Conservation (phyloP, 1,284 basidiomycete species). For the Tylopilus sp. region DNA sequence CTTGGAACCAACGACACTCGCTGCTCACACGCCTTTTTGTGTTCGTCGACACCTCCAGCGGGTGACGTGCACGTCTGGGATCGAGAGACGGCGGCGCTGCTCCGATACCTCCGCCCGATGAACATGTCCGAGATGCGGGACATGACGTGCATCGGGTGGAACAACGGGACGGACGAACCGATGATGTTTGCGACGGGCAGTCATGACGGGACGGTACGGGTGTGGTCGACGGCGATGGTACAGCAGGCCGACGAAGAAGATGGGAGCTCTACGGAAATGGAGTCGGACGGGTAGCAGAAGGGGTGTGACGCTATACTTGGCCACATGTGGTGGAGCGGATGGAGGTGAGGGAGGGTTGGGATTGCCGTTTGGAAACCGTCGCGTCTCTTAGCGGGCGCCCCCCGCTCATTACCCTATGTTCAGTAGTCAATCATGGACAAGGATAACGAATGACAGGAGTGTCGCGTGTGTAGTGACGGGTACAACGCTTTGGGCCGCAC, state of each 20-base stretch:
- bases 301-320: too few relatives aligned
- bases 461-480: too few relatives aligned
- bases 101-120: constrained; percentile 61
- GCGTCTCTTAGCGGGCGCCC: too few relatives aligned
- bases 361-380: too few relatives aligned
- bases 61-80: constrained; percentile 86
- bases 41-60: constrained; percentile 48
- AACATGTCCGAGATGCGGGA: constrained; percentile 45
- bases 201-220: constrained; percentile 67
- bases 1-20: too few relatives aligned
- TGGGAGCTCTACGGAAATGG: constrained; percentile 20
- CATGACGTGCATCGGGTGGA: constrained; percentile 76
- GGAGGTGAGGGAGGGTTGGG: too few relatives aligned
- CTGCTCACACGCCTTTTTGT: too few relatives aligned
- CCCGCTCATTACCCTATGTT: too few relatives aligned
- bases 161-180: constrained; percentile 55
- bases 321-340: too few relatives aligned
- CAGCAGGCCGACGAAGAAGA: neutral
- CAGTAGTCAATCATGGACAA: too few relatives aligned
- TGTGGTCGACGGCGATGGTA: constrained; percentile 50
- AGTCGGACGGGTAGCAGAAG: constrained; percentile 17
- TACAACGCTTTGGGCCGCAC: too few relatives aligned
- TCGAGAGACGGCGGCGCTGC: constrained; percentile 62
- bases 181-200: constrained; percentile 79
- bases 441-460: too few relatives aligned